Conservation (phyloP, 164 flowering plant genomes). For the Taxillus chinensis region DNA sequence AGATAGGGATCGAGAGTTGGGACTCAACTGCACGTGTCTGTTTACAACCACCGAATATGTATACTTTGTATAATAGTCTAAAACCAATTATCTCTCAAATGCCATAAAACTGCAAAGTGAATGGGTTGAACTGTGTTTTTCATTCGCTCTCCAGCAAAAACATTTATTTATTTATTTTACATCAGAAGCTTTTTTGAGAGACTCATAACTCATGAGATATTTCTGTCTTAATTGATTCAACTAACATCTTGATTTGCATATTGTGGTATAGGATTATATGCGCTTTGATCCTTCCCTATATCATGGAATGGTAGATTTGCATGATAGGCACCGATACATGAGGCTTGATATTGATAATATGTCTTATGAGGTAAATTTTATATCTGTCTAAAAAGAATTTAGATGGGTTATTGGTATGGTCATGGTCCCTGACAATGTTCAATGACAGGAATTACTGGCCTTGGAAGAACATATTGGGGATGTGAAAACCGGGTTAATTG, state of each 20-base stretch:
- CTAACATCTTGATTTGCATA: not conserved
- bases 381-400: not conserved
- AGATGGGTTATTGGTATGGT: not conserved
- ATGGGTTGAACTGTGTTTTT: too few relatives aligned
- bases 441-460: slow-evolving; percentile 63
- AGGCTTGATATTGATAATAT: slow-evolving; percentile 61
- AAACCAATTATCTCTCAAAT: too few relatives aligned
- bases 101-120: too few relatives aligned
- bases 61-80: too few relatives aligned
- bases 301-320: slow-evolving; percentile 38
- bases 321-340: slow-evolving; percentile 56
- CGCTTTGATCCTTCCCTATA: slow-evolving; percentile 36
- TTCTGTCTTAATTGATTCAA: too few relatives aligned
- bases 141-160: too few relatives aligned
- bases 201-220: too few relatives aligned
- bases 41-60: too few relatives aligned
- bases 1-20: too few relatives aligned
- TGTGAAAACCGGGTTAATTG: slow-evolving; percentile 72
- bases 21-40: too few relatives aligned
- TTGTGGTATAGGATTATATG: slow-evolving; percentile 32
- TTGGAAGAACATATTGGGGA: slow-evolving; percentile 83
- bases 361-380: slow-evolving; percentile 57
- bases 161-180: too few relatives aligned
- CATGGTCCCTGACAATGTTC: not conserved
- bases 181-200: too few relatives aligned